phyloP scores from a whole-genome alignment of 768 basidiomycete species.

The Daedaleopsis sinensis region DNA sequence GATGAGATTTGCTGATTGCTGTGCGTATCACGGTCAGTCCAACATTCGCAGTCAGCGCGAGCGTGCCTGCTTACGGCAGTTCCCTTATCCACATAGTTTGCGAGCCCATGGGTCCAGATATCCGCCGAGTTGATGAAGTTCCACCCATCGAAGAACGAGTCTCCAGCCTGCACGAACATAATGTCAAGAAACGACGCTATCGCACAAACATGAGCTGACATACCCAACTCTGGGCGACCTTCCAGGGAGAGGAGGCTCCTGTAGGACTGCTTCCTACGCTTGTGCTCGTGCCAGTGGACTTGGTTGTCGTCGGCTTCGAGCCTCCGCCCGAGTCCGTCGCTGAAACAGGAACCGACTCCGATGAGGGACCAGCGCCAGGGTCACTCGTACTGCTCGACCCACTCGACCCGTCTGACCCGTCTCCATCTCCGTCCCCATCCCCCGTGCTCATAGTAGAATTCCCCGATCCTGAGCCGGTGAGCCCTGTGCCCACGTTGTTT shows the following conservation, averaged over 20 bases:
- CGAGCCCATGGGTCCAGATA: constrained; percentile 70
- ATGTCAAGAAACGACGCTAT: constrained; percentile 8
- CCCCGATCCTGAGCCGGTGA: constrained; percentile 4
- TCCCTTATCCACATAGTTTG: constrained; percentile 64
- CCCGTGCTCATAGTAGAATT: not conserved
- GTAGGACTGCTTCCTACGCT: constrained; percentile 28
- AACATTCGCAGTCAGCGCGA: not conserved
- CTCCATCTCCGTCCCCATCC: not conserved
- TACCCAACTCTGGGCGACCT: constrained; percentile 60
- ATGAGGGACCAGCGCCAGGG: not conserved
- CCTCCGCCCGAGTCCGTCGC: not conserved
- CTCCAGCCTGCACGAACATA: constrained; percentile 50
- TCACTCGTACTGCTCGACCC: constrained; percentile 32
- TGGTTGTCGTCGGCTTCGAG: not conserved
- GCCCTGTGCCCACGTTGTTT: constrained; percentile 14
- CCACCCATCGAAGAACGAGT: constrained; percentile 83
- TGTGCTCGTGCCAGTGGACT: constrained; percentile 4
- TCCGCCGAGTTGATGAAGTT: constrained; percentile 68
- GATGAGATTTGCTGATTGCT: constrained; percentile 62
- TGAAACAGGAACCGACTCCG: constrained; percentile 2
- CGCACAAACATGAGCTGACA: constrained; percentile 26
- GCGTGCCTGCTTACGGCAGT: constrained; percentile 50
- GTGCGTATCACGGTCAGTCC: not conserved
- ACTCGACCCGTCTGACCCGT: constrained; percentile 32
- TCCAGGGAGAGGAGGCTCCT: constrained; percentile 37